A percentile compares a stretch with the other conserved stretches of the same genome.
Conservation (phyloP, 1,284 basidiomycete species). For the Tetrapyrgos nigripes region DNA sequence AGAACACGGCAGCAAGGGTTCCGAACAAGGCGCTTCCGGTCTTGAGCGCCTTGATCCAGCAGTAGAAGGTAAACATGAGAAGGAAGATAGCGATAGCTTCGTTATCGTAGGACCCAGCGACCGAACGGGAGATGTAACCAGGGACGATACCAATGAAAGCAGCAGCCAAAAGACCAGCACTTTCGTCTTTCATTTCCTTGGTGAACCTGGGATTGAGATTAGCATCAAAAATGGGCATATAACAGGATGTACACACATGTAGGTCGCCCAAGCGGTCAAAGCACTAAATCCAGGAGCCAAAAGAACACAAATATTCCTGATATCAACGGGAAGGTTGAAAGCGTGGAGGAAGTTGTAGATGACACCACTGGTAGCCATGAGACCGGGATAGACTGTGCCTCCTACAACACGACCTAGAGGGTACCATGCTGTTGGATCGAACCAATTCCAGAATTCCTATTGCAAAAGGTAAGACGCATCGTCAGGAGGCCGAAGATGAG, state of each 20-base stretch:
- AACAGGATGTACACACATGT: conserved; percentile 66
- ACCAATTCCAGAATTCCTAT: conserved; percentile 99
- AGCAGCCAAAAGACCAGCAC: conserved; percentile 96
- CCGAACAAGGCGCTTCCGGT: conserved; percentile 93
- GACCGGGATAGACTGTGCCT: conserved; percentile 96
- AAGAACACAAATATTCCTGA: conserved; percentile 96
- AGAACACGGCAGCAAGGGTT: conserved; percentile 92
- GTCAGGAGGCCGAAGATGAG: conserved; percentile 1
- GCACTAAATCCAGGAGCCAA: conserved; percentile 97
- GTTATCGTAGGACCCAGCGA: conserved; percentile 99
- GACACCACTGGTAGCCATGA: conserved; percentile 97
- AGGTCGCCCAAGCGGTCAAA: conserved; percentile 97
- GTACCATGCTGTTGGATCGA: conserved; percentile 99
- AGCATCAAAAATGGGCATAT: conserved; percentile 5
- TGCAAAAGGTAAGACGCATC: conserved; percentile 18
- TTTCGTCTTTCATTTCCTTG: conserved; percentile 92
- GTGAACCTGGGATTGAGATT: conserved; percentile 73
- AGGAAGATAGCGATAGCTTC: conserved; percentile 99
- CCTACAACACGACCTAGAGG: conserved; percentile 98
- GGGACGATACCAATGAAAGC: conserved; percentile 98
- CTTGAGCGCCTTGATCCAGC: conserved; percentile 98
- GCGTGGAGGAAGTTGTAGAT: conserved; percentile 93
- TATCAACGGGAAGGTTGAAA: conserved; percentile 95
- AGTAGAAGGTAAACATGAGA: conserved; percentile 98
- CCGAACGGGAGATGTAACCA: conserved; percentile 98